Conservation (phyloP, 2,329 filamentous ascomycete species). For the Cordyceps cicadae region DNA sequence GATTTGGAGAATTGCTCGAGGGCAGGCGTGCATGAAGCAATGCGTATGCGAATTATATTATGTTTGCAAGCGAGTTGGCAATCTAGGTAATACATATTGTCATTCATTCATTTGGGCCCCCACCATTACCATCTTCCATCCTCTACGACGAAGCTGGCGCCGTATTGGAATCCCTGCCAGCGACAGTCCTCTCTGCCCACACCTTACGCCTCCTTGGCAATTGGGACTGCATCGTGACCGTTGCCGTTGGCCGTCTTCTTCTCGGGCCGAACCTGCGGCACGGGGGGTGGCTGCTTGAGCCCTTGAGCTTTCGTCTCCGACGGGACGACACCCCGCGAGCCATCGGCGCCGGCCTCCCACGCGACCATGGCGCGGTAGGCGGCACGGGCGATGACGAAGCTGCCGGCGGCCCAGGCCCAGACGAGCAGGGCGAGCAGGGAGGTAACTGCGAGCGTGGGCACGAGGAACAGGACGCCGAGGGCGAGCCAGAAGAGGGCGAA, state of each 20-base stretch:
- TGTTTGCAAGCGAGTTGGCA: not conserved
- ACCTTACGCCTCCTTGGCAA: not conserved
- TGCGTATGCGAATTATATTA: not conserved
- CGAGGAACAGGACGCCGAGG: conserved; percentile 56
- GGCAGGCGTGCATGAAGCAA: too few relatives aligned
- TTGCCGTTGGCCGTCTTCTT: not conserved
- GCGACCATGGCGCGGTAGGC: conserved; percentile 31
- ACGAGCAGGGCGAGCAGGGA: conserved; percentile 52
- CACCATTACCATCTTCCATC: not conserved
- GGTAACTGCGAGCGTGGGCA: conserved; percentile 61
- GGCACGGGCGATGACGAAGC: conserved; percentile 44
- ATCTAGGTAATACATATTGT: not conserved
- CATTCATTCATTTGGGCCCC: not conserved
- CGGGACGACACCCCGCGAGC: not conserved
- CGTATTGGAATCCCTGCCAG: not conserved
- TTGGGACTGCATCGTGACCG: not conserved
- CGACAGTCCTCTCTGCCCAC: too few relatives aligned
- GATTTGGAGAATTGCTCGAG: not conserved
- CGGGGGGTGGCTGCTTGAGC: not conserved
- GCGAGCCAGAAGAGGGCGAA: conserved; percentile 63
- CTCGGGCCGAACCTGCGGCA: conserved; percentile 2
- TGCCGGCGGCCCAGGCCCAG: conserved; percentile 59
- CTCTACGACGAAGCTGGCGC: not conserved
- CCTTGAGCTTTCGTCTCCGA: not conserved
- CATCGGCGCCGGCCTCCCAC: not conserved